Evolutionary conservation across 2,329 filamentous ascomycete species (phyloP).

Genomic region (Metarhizium brunneum): DNA sequence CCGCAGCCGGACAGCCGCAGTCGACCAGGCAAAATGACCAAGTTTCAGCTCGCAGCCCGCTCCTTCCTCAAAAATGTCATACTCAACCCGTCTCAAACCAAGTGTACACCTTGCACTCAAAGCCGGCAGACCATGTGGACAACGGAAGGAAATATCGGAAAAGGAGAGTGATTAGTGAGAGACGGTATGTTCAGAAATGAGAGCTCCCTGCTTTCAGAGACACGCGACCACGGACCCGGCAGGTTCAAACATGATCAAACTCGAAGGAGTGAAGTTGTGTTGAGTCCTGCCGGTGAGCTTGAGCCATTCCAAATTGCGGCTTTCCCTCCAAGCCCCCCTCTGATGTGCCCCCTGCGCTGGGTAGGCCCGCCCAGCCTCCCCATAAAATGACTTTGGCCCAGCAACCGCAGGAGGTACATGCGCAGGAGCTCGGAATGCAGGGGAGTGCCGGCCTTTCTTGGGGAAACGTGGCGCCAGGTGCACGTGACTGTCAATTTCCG

Average conservation of each 20-base stretch:
- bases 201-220: not conserved
- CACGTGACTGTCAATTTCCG: slow-evolving; percentile 1
- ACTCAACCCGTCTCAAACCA: not conserved
- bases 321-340: not conserved
- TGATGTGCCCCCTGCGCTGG: not conserved
- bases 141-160: not conserved
- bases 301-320: slow-evolving; percentile 2
- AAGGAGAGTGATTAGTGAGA: not conserved
- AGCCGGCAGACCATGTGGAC: not conserved
- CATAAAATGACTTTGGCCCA: slow-evolving; percentile 16
- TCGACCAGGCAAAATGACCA: not conserved
- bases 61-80: slow-evolving; percentile 1
- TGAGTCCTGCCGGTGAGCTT: not conserved
- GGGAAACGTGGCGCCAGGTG: not conserved
- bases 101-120: not conserved
- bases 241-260: slow-evolving; percentile 4
- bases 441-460: not conserved
- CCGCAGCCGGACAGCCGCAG: not conserved
- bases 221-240: not conserved
- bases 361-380: slow-evolving; percentile 8
- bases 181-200: not conserved
- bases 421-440: no score
- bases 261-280: slow-evolving; percentile 1
- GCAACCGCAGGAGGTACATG: slow-evolving; percentile 13
- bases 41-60: not conserved